Conservation (phyloP, 192 early-diverging fungal species). For the Rhizophagus sp. region DNA sequence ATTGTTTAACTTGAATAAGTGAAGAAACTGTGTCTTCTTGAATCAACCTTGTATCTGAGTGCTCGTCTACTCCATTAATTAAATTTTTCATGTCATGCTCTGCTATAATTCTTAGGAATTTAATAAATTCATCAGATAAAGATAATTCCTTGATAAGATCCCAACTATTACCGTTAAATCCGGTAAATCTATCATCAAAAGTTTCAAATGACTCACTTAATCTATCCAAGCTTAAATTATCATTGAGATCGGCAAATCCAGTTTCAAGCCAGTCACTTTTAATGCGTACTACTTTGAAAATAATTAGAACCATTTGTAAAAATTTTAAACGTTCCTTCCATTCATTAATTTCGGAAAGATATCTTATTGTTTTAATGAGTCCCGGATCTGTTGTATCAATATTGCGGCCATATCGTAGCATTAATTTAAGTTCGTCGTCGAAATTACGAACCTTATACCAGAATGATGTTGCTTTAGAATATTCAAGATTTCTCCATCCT, state of each 20-base stretch:
- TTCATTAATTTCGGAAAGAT: not conserved
- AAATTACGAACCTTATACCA: slow-evolving; percentile 20
- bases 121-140: not conserved
- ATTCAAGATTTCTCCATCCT: slow-evolving; percentile 11
- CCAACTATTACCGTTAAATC: not conserved
- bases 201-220: not conserved
- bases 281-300: not conserved
- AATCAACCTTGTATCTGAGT: slow-evolving; percentile 27
- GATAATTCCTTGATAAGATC: slow-evolving; percentile 3
- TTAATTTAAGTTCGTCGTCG: slow-evolving; percentile 2
- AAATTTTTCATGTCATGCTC: slow-evolving; percentile 31
- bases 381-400: not conserved
- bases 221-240: not conserved
- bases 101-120: not conserved
- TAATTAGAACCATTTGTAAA: not conserved
- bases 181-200: not conserved
- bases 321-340: not conserved
- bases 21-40: slow-evolving; percentile 30
- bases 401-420: not conserved
- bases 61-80: slow-evolving; percentile 34
- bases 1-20: slow-evolving; percentile 32
- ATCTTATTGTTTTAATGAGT: not conserved
- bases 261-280: not conserved
- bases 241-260: not conserved
- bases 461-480: not conserved